These are phyloP conservation scores for Thyridium curvatum DNA, from an alignment of 2,329 filamentous ascomycete genomes.

Conservation along the genomic window DNA sequence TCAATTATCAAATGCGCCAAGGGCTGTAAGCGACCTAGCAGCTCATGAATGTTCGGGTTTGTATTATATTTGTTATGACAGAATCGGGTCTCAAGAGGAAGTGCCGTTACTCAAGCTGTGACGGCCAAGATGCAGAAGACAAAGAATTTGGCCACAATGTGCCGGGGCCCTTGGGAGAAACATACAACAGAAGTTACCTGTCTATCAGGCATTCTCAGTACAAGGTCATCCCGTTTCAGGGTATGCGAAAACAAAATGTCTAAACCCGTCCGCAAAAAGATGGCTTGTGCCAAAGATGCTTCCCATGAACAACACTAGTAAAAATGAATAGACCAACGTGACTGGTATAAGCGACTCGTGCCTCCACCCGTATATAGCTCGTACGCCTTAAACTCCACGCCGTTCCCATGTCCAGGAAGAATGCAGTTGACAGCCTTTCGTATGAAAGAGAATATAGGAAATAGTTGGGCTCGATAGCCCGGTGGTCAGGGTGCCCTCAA, in stretches of 20 bases:
- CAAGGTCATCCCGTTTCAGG: conserved; percentile 1
- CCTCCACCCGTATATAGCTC: conserved; percentile 21
- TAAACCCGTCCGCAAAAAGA: no score
- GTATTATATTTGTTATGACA: no score
- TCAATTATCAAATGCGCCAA: neutral
- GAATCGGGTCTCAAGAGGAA: no score
- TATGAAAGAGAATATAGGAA: conserved; percentile 15
- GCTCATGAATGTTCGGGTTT: no score
- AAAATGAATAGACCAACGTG: conserved; percentile 1
- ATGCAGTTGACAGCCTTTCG: conserved; percentile 15
- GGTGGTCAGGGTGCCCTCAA: neutral
- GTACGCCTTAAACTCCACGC: conserved; percentile 38
- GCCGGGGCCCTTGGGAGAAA: neutral
- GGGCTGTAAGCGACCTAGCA: neutral
- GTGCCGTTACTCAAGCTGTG: no score
- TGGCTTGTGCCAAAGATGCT: no score
- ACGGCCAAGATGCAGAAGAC: no score
- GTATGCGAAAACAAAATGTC: no score
- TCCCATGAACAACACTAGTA: conserved; percentile 10
- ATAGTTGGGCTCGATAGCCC: conserved; percentile 9
- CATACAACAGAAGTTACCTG: no score
- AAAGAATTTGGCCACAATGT: no score
- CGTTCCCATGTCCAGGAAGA: conserved; percentile 27
- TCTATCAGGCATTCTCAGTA: conserved; percentile 4
- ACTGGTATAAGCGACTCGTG: neutral